These are phyloP conservation scores for Bimuria novae-zelandiae DNA, from an alignment of 2,329 filamentous ascomycete species.

Conservation along the genomic window DNA sequence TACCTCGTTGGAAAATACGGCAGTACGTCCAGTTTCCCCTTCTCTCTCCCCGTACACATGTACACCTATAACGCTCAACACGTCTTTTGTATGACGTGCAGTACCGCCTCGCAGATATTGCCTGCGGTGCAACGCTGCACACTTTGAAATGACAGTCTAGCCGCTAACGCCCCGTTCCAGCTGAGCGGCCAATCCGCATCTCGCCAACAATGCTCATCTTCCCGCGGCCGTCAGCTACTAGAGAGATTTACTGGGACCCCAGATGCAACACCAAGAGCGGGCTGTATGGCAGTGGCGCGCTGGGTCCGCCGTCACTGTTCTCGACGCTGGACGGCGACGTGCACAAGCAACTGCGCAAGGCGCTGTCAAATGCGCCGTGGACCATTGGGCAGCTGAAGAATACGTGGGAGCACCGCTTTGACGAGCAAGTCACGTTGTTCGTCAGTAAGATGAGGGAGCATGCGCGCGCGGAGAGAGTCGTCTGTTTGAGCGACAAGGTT, in stretches of 20 bases:
- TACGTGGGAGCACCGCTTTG: constrained; percentile 45
- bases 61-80: background rate
- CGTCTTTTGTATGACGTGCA: constrained; percentile 5
- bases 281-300: constrained; percentile 42
- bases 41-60: background rate
- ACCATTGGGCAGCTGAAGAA: constrained; percentile 47
- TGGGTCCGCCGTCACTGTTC: constrained; percentile 46
- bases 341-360: constrained; percentile 44
- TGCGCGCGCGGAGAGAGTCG: constrained; percentile 20
- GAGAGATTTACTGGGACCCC: constrained; percentile 49
- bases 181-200: constrained; percentile 45
- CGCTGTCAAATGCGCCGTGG: constrained; percentile 45
- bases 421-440: constrained; percentile 43
- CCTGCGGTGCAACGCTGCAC: constrained; percentile 4
- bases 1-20: constrained; percentile 37
- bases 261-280: constrained; percentile 43
- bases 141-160: background rate
- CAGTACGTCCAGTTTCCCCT: constrained; percentile 21
- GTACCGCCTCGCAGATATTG: constrained; percentile 3
- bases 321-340: constrained; percentile 39
- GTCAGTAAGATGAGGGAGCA: constrained; percentile 38
- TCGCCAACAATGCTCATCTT: constrained; percentile 47
- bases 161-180: constrained; percentile 14
- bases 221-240: constrained; percentile 40
- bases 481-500: constrained; percentile 46